Evolutionary conservation across 1,284 basidiomycete species (phyloP).

Genomic region (Flammula alnicola): DNA sequence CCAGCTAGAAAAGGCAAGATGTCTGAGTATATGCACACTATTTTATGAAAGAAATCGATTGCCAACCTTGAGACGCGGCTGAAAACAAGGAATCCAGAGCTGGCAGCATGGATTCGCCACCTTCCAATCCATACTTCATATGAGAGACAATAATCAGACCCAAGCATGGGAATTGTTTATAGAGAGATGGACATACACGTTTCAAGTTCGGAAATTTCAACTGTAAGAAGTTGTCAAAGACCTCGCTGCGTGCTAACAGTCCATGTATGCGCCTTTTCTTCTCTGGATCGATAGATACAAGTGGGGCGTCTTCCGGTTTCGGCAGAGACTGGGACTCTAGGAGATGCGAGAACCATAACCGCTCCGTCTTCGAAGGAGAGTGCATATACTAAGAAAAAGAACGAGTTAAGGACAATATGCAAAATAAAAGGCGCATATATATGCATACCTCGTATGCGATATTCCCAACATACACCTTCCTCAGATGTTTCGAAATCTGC

Average conservation of each 20-base stretch:
- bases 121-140: conserved; percentile 76
- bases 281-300: conserved; percentile 36
- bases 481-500: conserved; percentile 73
- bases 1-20: conserved; percentile 50
- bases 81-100: conserved; percentile 80
- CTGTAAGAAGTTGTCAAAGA: conserved; percentile 83
- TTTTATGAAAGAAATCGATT: conserved; percentile 3
- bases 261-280: conserved; percentile 65
- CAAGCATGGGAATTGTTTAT: not conserved
- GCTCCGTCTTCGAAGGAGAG: conserved; percentile 78
- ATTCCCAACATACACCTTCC: conserved; percentile 75
- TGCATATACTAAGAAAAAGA: conserved; percentile 68
- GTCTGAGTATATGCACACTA: not conserved
- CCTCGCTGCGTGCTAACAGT: conserved; percentile 76
- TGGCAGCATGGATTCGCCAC: conserved; percentile 89
- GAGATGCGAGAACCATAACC: conserved; percentile 84
- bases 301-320: conserved; percentile 37
- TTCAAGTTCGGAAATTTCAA: conserved; percentile 85
- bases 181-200: conserved; percentile 44
- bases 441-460: conserved; percentile 76
- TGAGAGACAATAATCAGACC: not conserved
- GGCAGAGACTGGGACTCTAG: conserved; percentile 67
- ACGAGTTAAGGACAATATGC: not conserved
- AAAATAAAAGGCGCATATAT: not conserved
- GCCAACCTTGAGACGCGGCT: conserved; percentile 63